Conservation (phyloP, 768 basidiomycete genomes). For the Boletus eberwhitei region DNA sequence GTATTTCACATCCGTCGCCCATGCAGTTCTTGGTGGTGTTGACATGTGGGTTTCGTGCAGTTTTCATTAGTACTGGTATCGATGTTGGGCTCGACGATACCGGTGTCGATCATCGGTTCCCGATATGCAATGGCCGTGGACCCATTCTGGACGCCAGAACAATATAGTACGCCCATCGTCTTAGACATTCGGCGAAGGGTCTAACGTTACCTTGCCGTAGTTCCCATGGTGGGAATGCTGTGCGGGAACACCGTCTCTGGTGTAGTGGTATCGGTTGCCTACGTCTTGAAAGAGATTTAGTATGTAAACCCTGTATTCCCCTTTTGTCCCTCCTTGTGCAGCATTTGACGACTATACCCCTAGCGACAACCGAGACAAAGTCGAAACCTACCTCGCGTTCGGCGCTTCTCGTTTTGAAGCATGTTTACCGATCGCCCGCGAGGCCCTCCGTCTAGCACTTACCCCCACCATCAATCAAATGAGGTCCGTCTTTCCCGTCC, state of each 20-base stretch:
- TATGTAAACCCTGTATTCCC: conserved; percentile 32
- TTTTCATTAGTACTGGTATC: conserved; percentile 63
- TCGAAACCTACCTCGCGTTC: conserved; percentile 83
- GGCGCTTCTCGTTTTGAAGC: conserved; percentile 85
- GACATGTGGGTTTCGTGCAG: conserved; percentile 25
- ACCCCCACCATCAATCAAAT: conserved; percentile 84
- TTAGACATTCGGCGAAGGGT: too few relatives aligned
- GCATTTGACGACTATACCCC: neutral
- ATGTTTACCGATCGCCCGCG: conserved; percentile 71
- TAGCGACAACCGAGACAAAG: conserved; percentile 81
- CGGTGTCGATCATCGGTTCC: conserved; percentile 73
- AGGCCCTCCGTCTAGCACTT: conserved; percentile 76
- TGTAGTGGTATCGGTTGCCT: conserved; percentile 66
- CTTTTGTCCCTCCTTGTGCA: neutral
- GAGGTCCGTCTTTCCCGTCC: conserved; percentile 46
- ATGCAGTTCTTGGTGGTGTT: neutral
- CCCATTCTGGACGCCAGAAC: conserved; percentile 82
- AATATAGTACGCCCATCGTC: conserved; percentile 55
- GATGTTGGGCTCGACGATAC: conserved; percentile 75
- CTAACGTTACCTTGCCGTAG: conserved; percentile 34
- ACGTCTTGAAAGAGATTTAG: conserved; percentile 75
- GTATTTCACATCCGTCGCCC: conserved; percentile 34
- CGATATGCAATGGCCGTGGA: conserved; percentile 71
- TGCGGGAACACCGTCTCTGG: conserved; percentile 77
- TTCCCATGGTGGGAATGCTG: conserved; percentile 84